Evolutionary conservation across 805 yeast genomes (phyloP).

Genomic region (Suhomyces canberraensis): DNA sequence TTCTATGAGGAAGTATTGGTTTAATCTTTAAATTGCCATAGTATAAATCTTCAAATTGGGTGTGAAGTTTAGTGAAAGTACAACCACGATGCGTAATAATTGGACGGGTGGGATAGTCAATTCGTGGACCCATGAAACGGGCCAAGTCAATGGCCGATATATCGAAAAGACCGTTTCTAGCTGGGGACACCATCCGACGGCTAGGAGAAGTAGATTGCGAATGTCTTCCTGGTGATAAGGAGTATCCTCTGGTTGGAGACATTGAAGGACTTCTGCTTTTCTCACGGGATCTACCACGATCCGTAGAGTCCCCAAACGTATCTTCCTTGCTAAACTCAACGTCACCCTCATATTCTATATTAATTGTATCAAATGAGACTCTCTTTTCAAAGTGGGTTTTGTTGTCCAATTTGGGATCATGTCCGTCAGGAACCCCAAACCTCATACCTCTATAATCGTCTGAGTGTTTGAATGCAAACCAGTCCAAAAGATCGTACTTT

Average conservation of each 20-base stretch:
- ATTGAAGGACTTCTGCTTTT: slow-evolving; percentile 8
- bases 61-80: slow-evolving; percentile 47
- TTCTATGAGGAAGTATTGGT: slow-evolving; percentile 50
- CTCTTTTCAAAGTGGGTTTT: slow-evolving; percentile 24
- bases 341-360: slow-evolving; percentile 29
- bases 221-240: slow-evolving; percentile 5
- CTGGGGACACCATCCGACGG: slow-evolving; percentile 1
- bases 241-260: slow-evolving; percentile 6
- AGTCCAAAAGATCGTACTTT: slow-evolving; percentile 11
- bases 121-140: slow-evolving; percentile 8
- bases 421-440: slow-evolving; percentile 14
- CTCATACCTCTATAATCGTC: slow-evolving; percentile 22
- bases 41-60: slow-evolving; percentile 46
- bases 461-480: slow-evolving; percentile 11
- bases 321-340: slow-evolving; percentile 12
- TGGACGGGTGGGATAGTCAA: slow-evolving; percentile 38
- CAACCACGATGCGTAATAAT: slow-evolving; percentile 40
- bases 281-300: slow-evolving; percentile 2
- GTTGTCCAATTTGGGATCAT: slow-evolving; percentile 6
- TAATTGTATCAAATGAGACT: slow-evolving; percentile 56
- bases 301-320: background rate
- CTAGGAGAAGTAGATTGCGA: slow-evolving; percentile 8
- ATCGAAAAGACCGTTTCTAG: slow-evolving; percentile 1
- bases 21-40: slow-evolving; percentile 29
- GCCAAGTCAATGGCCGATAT: slow-evolving; percentile 8